phyloP scores from a whole-genome alignment of 179 eudicot genomes.

The Dionaea muscipula region DNA sequence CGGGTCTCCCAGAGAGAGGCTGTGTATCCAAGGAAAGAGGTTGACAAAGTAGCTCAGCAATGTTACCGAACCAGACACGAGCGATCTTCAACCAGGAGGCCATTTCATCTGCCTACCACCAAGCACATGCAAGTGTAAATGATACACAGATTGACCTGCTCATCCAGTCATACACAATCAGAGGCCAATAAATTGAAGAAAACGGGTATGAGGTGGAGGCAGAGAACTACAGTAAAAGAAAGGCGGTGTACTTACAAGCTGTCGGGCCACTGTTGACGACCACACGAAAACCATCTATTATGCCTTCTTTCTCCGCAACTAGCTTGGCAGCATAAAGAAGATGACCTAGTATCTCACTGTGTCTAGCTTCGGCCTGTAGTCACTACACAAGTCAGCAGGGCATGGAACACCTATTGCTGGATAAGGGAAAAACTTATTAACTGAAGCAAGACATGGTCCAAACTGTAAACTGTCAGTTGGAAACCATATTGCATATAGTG shows the following conservation, averaged over 20 bases:
- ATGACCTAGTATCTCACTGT: conserved; percentile 45
- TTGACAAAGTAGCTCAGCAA: neutral
- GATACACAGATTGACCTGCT: conserved; percentile 91
- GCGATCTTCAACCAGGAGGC: conserved; percentile 67
- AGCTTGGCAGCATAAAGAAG: conserved; percentile 55
- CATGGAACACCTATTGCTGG: no score
- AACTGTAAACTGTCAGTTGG: no score
- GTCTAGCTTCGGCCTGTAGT: conserved; percentile 49
- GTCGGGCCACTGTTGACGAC: conserved; percentile 52
- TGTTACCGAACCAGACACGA: neutral
- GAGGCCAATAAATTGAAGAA: neutral
- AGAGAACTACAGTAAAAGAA: neutral
- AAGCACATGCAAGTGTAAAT: conserved; percentile 88
- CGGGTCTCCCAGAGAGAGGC: no score
- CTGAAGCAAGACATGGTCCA: no score
- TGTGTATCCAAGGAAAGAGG: no score
- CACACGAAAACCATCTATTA: conserved; percentile 59
- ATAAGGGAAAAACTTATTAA: no score
- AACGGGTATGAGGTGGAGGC: neutral
- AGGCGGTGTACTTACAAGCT: conserved; percentile 35
- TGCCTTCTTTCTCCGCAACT: conserved; percentile 69
- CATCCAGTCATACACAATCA: neutral
- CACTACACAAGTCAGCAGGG: no score
- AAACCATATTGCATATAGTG: no score
- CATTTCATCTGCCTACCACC: conserved; percentile 98